A percentile compares a stretch with the other conserved stretches of the same genome.
Evolutionary conservation across 2,329 filamentous ascomycete genomes (phyloP).

Genomic region (Aureobasidium sp.): DNA sequence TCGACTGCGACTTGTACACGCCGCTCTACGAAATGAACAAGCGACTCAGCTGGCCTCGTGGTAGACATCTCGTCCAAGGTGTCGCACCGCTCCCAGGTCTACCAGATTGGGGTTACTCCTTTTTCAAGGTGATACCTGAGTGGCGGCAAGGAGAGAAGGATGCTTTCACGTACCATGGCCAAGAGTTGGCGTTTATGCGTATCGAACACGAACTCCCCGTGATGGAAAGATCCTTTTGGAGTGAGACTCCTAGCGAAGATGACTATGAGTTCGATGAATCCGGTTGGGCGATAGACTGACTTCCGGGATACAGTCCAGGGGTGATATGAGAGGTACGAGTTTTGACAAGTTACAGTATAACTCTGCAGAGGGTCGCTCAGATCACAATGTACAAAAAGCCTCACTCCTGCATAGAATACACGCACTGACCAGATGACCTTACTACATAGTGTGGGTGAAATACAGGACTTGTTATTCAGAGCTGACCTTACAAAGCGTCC

Average conservation of each 20-base stretch:
- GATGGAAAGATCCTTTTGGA: background rate
- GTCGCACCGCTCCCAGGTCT: background rate
- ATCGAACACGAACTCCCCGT: background rate
- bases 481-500: background rate
- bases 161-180: background rate
- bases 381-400: background rate
- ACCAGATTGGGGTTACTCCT: background rate
- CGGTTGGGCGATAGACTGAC: background rate
- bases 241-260: background rate
- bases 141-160: background rate
- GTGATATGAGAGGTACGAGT: background rate
- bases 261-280: background rate
- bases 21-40: conserved; percentile 2
- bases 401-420: background rate
- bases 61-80: background rate
- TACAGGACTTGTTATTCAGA: background rate
- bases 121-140: background rate
- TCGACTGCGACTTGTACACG: background rate
- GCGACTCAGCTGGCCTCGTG: background rate
- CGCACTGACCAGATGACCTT: background rate
- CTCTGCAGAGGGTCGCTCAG: background rate
- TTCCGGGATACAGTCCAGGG: background rate
- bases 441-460: background rate
- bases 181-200: background rate
- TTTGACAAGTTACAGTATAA: background rate